Percentiles rank a stretch among this genome's conserved stretches.
phyloP scores from a whole-genome alignment of 202 grass and related monocot species.

The Panicum hallii region DNA sequence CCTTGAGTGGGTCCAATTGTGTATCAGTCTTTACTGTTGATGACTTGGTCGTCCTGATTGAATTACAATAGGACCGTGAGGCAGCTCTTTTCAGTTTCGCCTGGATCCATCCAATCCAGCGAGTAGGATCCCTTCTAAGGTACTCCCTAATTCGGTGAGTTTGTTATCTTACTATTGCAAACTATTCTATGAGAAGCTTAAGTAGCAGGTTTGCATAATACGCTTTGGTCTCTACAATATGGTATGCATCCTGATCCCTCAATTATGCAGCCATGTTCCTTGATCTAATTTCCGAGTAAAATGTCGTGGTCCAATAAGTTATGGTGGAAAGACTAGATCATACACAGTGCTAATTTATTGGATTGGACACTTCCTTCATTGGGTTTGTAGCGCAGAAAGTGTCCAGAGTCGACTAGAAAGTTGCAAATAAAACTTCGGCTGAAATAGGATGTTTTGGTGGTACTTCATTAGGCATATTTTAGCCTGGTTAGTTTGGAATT shows the following conservation, averaged over 20 bases:
- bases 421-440: not conserved
- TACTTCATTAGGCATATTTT: not conserved
- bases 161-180: constrained; percentile 17
- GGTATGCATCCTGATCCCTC: constrained; percentile 1
- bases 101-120: constrained; percentile 42
- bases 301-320: constrained; percentile 24
- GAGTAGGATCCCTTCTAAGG: constrained; percentile 1
- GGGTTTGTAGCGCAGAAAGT: constrained; percentile 6
- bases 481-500: not conserved
- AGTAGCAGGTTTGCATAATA: not conserved
- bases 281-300: constrained; percentile 6
- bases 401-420: not conserved
- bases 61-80: constrained; percentile 35
- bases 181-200: not conserved
- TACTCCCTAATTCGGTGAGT: not conserved
- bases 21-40: constrained; percentile 39
- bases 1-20: constrained; percentile 25
- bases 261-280: constrained; percentile 25
- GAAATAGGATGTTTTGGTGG: constrained; percentile 16
- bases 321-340: constrained; percentile 6
- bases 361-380: not conserved
- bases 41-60: constrained; percentile 28
- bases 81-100: constrained; percentile 17
- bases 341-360: constrained; percentile 17
- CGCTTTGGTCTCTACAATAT: not conserved